phyloP scores from a whole-genome alignment of 805 yeast species.

The Blastobotrys muscicola region DNA sequence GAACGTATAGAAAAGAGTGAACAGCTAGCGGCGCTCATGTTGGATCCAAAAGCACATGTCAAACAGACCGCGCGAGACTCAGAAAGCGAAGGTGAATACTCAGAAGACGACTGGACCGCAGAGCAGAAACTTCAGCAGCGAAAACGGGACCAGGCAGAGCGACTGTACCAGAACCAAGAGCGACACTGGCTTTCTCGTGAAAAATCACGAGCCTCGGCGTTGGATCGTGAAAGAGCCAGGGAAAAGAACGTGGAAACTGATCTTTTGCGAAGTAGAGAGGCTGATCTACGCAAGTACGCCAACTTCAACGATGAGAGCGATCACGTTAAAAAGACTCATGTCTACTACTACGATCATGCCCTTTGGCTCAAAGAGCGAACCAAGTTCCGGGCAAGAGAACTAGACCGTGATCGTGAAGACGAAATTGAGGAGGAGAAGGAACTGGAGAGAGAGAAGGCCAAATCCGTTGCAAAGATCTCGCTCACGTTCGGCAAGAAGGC shows the following conservation, averaged over 20 bases:
- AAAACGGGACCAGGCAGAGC: constrained; percentile 6
- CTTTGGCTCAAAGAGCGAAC: constrained; percentile 19
- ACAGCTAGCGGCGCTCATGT: constrained; percentile 7
- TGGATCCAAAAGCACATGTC: too few relatives aligned
- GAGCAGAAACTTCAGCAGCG: constrained; percentile 6
- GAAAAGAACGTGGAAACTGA: constrained; percentile 7
- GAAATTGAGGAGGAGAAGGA: constrained; percentile 15
- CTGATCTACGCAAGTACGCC: constrained; percentile 9
- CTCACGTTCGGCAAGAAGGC: constrained; percentile 4
- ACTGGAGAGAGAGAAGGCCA: constrained; percentile 2
- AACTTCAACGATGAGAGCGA: constrained; percentile 18
- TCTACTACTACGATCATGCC: constrained; percentile 20
- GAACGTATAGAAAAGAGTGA: not conserved
- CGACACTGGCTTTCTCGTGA: constrained; percentile 30
- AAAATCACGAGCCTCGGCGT: constrained; percentile 29
- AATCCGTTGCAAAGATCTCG: constrained; percentile 5
- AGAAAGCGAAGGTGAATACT: constrained; percentile 5
- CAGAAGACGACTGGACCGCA: constrained; percentile 8
- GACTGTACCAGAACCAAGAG: constrained; percentile 24
- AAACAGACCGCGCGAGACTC: too few relatives aligned
- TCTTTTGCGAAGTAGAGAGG: constrained; percentile 5
- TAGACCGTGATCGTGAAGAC: constrained; percentile 13
- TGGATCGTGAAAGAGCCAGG: constrained; percentile 13
- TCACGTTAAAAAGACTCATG: constrained; percentile 6
- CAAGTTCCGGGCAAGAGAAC: constrained; percentile 14